Base-by-base conservation (phyloP, 352 stramenopile genomes). In the Phytophthora citricola region DNA sequence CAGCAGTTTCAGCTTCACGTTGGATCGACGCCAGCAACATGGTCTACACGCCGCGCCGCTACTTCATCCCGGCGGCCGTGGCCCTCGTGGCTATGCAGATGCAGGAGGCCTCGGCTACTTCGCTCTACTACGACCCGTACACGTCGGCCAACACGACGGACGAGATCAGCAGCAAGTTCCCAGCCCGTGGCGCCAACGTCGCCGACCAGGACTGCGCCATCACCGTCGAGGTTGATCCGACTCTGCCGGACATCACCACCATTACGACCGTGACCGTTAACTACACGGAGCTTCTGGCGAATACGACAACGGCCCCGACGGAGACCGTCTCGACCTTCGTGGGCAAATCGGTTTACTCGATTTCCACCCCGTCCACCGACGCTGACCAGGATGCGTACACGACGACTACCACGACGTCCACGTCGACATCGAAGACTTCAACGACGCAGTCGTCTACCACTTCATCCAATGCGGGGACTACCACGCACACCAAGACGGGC, bases 371-470 rank as follows among this genome's bases (percentile, higher is more conserved):
- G 15, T 40, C 64, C 11, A 34, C 44, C 14, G 47, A 20, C 22
- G 50, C 59, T 29, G 12, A 72, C 58, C 64, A 72, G 52, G 64
- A 72, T 50, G 50, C 64, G 29, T 72, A 72, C 58, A 64, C 64
- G 32, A 69, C 11, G 12, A 69, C 62, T 3, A 64, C 61, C 9
- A 40, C 36, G 0, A 69, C 61, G 31, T 69, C 60, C 20, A 69
- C 61, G 1, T 58, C 61, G 2, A 64, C 53, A 31, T 57, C 60
- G 8, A 38, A 36, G 24, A 68, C 43, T 14, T 53, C 55, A 1
- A 58, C 63, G n/a, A 38, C 55, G 14, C 56, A 71, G 24, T 52
- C 63, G 48, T 66, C 55, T 32, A 46, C 41, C 32, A 55, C 41
- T 5, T 58, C 63, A 20, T 61, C 58, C 36, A 26, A 45, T 1